These are phyloP conservation scores for Meira nashicola DNA, from an alignment of 1,284 basidiomycete species.

Conservation along the genomic window DNA sequence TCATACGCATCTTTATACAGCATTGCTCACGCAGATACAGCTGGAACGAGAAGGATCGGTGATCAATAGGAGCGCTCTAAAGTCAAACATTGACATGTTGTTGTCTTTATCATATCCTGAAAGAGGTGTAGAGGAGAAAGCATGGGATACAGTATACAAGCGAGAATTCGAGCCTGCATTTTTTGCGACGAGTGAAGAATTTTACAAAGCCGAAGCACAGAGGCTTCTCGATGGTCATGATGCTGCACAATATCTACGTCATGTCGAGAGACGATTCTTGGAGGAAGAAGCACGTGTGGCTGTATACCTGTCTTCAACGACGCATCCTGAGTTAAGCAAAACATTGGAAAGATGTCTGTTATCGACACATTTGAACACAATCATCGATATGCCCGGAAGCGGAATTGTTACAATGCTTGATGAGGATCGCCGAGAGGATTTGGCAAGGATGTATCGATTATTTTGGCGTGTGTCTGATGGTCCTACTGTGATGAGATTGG, in stretches of 20 bases:
- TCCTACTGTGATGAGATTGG: slow-evolving; percentile 62
- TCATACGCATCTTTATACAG: slow-evolving; percentile 72
- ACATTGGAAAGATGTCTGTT: slow-evolving; percentile 77
- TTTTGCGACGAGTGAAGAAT: slow-evolving; percentile 70
- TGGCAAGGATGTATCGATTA: slow-evolving; percentile 74
- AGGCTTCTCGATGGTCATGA: slow-evolving; percentile 69
- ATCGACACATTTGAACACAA: slow-evolving; percentile 67
- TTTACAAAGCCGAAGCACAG: slow-evolving; percentile 74
- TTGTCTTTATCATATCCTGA: slow-evolving; percentile 61
- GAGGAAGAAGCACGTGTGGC: slow-evolving; percentile 83
- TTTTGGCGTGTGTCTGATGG: slow-evolving; percentile 65
- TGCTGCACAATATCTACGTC: slow-evolving; percentile 72
- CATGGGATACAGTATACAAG: slow-evolving; percentile 64
- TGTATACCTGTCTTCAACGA: slow-evolving; percentile 78
- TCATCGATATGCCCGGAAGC: slow-evolving; percentile 76
- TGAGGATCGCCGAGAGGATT: slow-evolving; percentile 69
- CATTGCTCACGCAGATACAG: slow-evolving; percentile 79
- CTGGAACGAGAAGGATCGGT: slow-evolving; percentile 85
- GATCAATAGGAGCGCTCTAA: slow-evolving; percentile 85
- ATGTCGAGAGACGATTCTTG: slow-evolving; percentile 78
- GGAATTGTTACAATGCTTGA: slow-evolving; percentile 87
- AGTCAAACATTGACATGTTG: slow-evolving; percentile 80
- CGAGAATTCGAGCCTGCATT: slow-evolving; percentile 79
- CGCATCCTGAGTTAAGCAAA: slow-evolving; percentile 65
- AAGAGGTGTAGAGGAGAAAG: slow-evolving; percentile 13